Evolutionary conservation across 208 protist genomes (phyloP), one percentile per base, ranked within the genome.

Genomic region (Trypanosoma rangeli): DNA sequence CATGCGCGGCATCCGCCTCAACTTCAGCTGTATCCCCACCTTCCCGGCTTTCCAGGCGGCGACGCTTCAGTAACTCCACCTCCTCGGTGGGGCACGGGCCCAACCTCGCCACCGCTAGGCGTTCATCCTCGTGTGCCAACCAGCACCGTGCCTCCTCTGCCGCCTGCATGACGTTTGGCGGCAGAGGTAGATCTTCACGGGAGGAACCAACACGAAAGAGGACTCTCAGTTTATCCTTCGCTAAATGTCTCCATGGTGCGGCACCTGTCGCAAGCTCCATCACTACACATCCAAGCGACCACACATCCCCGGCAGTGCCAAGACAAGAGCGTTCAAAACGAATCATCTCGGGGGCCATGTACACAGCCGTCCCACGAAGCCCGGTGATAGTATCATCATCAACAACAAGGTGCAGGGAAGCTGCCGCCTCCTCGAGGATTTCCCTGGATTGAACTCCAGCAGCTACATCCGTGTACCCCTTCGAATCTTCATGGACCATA

Each of bases 341-440:
- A 52, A 83, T 75, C 61, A 83, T 70, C 31, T 91, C 85, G 28
- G 85, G 85, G 37, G 85, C 77, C 64, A 91, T 89, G 65, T 83
- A 89, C 12, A 79, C 20, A n/a, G 82, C 78, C 24, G 85, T 91
- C 1, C 85, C 85, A n/a, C 68, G 83, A n/a, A 93, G 82, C 63
- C 97, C 89, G 8, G 79, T 82, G 68, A 96, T 90, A 28, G 68
- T 68, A 26, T 86, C 85, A 58, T 77, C 79, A 26, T 89, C 73
- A 35, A 92, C 55, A 12, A 88, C 76, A 12, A 82, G 78, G 69
- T 87, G 88, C 2, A 65, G 60, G 3, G 39, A 62, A 1, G 70
- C 1, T 24, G 48, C n/a, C 7, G 8, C 13, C 3, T 4, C 49
- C 49, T 52, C 37, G 15, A 18, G 24, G 20, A 3, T 28, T 57